A percentile compares a stretch with the other conserved stretches of the same genome.
These are phyloP conservation scores for Amphirosellinia nigrospora DNA, from an alignment of 495 filamentous ascomycete species.

Conservation along the genomic window DNA sequence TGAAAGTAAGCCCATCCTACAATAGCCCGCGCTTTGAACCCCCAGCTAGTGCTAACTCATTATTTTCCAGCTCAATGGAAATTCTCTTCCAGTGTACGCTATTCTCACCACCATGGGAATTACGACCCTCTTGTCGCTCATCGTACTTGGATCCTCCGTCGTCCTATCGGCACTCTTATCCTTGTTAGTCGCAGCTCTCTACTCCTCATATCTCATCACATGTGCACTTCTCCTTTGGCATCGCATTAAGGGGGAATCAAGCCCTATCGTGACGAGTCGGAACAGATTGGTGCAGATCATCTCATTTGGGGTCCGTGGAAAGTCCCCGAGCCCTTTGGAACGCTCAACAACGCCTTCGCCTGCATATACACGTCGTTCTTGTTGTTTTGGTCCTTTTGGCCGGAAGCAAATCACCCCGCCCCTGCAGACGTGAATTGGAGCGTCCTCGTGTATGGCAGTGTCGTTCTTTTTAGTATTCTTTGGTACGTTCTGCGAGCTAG, in stretches of 20 bases:
- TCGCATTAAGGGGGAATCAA: slow-evolving; percentile 47
- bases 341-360: slow-evolving; percentile 44
- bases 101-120: slow-evolving; percentile 54
- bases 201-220: slow-evolving; percentile 57
- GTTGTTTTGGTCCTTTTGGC: slow-evolving; percentile 52
- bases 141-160: slow-evolving; percentile 63
- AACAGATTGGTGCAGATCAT: slow-evolving; percentile 40
- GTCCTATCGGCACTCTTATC: slow-evolving; percentile 64
- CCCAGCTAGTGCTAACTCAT: background rate
- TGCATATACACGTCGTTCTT: slow-evolving; percentile 48
- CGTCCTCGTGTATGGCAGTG: slow-evolving; percentile 50
- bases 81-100: slow-evolving; percentile 57
- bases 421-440: slow-evolving; percentile 56
- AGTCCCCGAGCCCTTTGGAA: slow-evolving; percentile 44
- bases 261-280: slow-evolving; percentile 30
- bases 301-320: slow-evolving; percentile 59
- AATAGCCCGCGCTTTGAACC: no score
- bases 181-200: slow-evolving; percentile 48
- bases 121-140: slow-evolving; percentile 62
- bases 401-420: slow-evolving; percentile 41
- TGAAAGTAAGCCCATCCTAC: slow-evolving; percentile 37
- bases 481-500: slow-evolving; percentile 35
- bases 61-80: slow-evolving; percentile 40
- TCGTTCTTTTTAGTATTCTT: slow-evolving; percentile 39
- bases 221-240: slow-evolving; percentile 37